These are phyloP conservation scores for Paramarasmius palmivorus DNA, from an alignment of 1,284 basidiomycete genomes.

Conservation along the genomic window DNA sequence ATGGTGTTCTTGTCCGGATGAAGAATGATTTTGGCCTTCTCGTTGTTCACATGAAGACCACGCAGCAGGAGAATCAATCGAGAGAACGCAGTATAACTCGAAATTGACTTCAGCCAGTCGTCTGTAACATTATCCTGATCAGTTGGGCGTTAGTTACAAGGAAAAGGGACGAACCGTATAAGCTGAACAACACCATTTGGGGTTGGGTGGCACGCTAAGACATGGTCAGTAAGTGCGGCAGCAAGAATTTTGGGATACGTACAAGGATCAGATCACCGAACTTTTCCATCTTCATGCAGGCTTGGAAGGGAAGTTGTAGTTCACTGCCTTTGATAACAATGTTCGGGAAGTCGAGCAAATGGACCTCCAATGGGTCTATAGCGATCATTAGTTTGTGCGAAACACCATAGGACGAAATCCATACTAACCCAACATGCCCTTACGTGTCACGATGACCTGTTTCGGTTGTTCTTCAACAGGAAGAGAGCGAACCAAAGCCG, in stretches of 20 bases:
- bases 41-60: slow-evolving; percentile 98
- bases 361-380: slow-evolving; percentile 92
- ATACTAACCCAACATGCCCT: slow-evolving; percentile 92
- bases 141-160: neutral
- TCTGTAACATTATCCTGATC: slow-evolving; percentile 44
- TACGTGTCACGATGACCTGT: slow-evolving; percentile 98
- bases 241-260: slow-evolving; percentile 21
- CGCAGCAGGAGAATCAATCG: slow-evolving; percentile 94
- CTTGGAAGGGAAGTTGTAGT: slow-evolving; percentile 98
- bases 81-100: slow-evolving; percentile 98
- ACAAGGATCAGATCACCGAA: slow-evolving; percentile 96
- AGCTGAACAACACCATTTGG: slow-evolving; percentile 98
- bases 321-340: slow-evolving; percentile 99
- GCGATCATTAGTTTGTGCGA: slow-evolving; percentile 4
- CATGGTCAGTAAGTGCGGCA: slow-evolving; percentile 15
- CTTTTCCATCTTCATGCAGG: slow-evolving; percentile 99
- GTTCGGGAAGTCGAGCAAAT: slow-evolving; percentile 99
- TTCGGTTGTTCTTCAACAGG: slow-evolving; percentile 99
- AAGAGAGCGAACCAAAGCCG: slow-evolving; percentile 93
- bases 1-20: slow-evolving; percentile 93
- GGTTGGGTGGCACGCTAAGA: slow-evolving; percentile 94
- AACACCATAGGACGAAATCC: neutral
- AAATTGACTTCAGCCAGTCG: slow-evolving; percentile 99
- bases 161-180: slow-evolving; percentile 67
- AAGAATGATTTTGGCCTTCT: slow-evolving; percentile 96